Base-by-base conservation (phyloP, 73 alveolate species). In the Loxodes magnus region DNA sequence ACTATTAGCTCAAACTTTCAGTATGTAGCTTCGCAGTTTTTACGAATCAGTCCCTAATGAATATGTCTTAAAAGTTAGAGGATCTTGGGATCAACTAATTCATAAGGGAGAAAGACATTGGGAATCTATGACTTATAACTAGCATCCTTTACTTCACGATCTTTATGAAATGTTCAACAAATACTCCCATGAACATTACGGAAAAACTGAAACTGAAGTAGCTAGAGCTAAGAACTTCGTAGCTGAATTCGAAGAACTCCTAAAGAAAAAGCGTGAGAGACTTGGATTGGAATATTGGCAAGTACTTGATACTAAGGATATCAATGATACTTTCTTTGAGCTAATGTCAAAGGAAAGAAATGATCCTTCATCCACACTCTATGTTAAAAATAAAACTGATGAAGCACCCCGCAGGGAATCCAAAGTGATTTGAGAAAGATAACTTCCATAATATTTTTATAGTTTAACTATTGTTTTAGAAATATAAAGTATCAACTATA, bases 141-240 rank as follows among this genome's bases (percentile, higher is more conserved):
- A 39, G 53, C 53, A 39, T 39, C 53, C 53, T 39, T 15, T 39
- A 39, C 53, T 17, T 17, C 53, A 39, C 7, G 53, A 39, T 39
- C 0, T 39, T 15, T 39, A 39, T 39, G 53, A 39, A 39, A n/a
- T 39, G 53, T 23, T 19, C 33, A 39, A 39, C 21, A 39, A 15
- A 30, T 39, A 15, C 2, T 9, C 9, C 33, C 53, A 39, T 15
- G 53, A 39, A 15, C 7, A 23, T 39, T 30, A 39, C 14, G 53
- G 53, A 15, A 39, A 39, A 39, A 9, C 53, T 39, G 37, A 39
- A 39, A 30, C 14, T 17, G 53, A 39, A 39, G 15, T 17, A 39
- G 33, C 7, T 9, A 39, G 53, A 39, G 21, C 33, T 1, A 9
- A 9, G 9, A 30, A 39, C 10, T 39, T 39, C 21, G 33, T 39